phyloP scores from a whole-genome alignment of 768 basidiomycete genomes.

The Myochromella boudieri region DNA sequence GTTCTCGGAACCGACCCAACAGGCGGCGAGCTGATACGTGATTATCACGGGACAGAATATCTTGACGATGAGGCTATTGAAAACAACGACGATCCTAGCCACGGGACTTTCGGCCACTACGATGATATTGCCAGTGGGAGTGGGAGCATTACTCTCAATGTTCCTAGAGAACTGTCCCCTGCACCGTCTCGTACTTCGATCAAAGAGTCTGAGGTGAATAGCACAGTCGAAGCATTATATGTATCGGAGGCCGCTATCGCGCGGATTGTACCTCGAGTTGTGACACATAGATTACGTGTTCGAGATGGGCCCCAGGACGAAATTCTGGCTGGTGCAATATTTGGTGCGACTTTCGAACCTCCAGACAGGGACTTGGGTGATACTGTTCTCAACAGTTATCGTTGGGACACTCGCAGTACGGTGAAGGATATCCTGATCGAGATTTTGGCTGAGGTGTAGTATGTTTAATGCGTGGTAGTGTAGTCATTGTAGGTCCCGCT shows the following conservation, averaged over 20 bases:
- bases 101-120: conserved; percentile 3
- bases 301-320: conserved; percentile 72
- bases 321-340: conserved; percentile 60
- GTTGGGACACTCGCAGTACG: conserved; percentile 34
- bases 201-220: conserved; percentile 2
- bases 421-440: conserved; percentile 68
- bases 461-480: neutral
- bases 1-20: conserved; percentile 63
- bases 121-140: conserved; percentile 18
- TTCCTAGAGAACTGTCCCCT: conserved; percentile 12
- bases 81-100: conserved; percentile 4
- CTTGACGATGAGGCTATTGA: conserved; percentile 25
- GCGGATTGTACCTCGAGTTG: conserved; percentile 67
- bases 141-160: conserved; percentile 11
- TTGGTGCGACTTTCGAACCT: conserved; percentile 50
- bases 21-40: conserved; percentile 50
- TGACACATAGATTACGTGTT: conserved; percentile 74
- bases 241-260: conserved; percentile 77
- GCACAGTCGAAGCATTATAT: conserved; percentile 40
- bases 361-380: conserved; percentile 3
- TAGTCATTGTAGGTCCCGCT: no score
- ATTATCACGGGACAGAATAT: neutral
- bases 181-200: neutral
- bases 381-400: conserved; percentile 1
- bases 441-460: conserved; percentile 50